Percentiles rank a stretch among this genome's conserved stretches.
Evolutionary conservation across 2,329 filamentous ascomycete species (phyloP).

Genomic region (Torrubiellomyces zombiae): DNA sequence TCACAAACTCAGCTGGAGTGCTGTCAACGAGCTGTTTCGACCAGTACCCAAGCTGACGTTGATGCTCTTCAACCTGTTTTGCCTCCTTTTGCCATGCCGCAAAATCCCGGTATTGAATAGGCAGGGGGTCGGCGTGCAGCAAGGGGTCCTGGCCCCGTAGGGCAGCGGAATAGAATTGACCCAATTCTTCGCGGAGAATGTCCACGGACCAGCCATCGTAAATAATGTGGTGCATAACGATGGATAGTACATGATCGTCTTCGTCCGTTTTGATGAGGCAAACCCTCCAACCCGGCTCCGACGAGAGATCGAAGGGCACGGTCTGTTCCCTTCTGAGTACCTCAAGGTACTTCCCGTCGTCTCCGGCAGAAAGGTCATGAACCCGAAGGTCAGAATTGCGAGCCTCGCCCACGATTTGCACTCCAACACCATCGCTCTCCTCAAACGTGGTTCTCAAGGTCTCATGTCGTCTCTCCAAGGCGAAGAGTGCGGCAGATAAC

Average conservation of each 20-base stretch:
- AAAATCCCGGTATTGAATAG: conserved; percentile 12
- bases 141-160: conserved; percentile 3
- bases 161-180: conserved; percentile 4
- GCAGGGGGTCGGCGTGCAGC: conserved; percentile 4
- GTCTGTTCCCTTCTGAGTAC: not conserved
- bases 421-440: not conserved
- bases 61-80: conserved; percentile 5
- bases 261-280: not conserved
- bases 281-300: conserved; percentile 1
- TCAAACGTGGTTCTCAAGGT: conserved; percentile 3
- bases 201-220: conserved; percentile 11
- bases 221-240: conserved; percentile 9
- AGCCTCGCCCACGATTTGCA: not conserved
- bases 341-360: not conserved
- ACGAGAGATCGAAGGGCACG: not conserved
- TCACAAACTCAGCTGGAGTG: conserved; percentile 5
- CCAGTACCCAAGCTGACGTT: conserved; percentile 11
- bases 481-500: conserved; percentile 1
- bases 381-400: not conserved
- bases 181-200: conserved; percentile 5
- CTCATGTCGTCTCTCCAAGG: conserved; percentile 3
- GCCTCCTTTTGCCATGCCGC: conserved; percentile 10
- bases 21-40: conserved; percentile 5
- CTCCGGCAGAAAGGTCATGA: not conserved
- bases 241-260: conserved; percentile 1